Evolutionary conservation across 2,329 filamentous ascomycete genomes (phyloP), one percentile per base, ranked within the genome.

Genomic region (Beauveria medogensis): DNA sequence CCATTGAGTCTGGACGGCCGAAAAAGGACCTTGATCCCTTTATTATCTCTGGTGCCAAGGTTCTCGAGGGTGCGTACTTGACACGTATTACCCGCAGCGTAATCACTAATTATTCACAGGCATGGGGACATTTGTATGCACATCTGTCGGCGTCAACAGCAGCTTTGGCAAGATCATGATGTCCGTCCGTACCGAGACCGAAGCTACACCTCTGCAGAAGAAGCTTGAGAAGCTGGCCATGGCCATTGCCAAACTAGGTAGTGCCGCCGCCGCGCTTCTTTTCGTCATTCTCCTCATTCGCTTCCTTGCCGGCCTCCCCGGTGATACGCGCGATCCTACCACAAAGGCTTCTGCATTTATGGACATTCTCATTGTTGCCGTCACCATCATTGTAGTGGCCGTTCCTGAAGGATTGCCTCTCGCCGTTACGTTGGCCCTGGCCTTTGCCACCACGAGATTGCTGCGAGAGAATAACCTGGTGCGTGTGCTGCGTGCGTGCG

Each of bases 241-340:
- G 24, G 67, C 66, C 40, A 75, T 75, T 55, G 74, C 74, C n/a
- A 74, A 72, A 63, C 63, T 72, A 28, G 82, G 82, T 30, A 84
- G 87, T 66, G 84, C 83, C 60, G 86, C 90, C 37, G 89, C 89
- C 50, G 73, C 89, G 16, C 73, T 92, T 8, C 78, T 93, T 22
- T 93, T 94, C 70, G 75, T 91, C 57, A 87, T 91, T 26, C 78
- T 92, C 14, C 84, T 92, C 67, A 90, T 93, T 76, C 87, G 90
- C 68, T 93, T 92, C 70, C 76, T 90, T 26, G 86, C 82, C 40
- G 73, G 80, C 18, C 78, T 93, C 8, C 80, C 81, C 5, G 68
- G 75, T 41, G 85, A 82, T 67, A 48, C 65, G 24, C 70, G 65
- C 0, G 73, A 75, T 0, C 75, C 84, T 1, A 77, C 83, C 0